Evolutionary conservation across 345 rosid genomes (phyloP).

Genomic region (Fremontodendron californicum): DNA sequence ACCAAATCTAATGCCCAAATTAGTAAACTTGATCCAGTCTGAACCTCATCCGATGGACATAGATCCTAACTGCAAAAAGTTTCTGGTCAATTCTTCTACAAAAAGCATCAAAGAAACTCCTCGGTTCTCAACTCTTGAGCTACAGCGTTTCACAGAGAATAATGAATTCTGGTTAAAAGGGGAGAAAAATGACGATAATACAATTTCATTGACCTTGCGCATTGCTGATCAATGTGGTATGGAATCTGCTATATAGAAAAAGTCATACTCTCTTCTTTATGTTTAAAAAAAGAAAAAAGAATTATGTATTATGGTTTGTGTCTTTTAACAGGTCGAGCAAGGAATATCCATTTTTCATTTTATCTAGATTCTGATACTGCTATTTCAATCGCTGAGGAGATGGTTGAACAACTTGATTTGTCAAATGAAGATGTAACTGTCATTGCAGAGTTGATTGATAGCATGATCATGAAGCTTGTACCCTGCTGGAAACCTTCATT

Average conservation of each 20-base stretch:
- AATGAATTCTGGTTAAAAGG: conserved; percentile 58
- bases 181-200: conserved; percentile 36
- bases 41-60: conserved; percentile 59
- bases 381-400: conserved; percentile 70
- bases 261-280: neutral
- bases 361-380: conserved; percentile 72
- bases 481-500: conserved; percentile 33
- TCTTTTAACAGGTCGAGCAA: conserved; percentile 34
- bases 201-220: conserved; percentile 54
- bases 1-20: conserved; percentile 28
- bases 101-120: conserved; percentile 38
- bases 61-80: conserved; percentile 39
- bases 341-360: conserved; percentile 66
- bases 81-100: conserved; percentile 34
- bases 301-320: neutral
- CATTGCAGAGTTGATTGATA: conserved; percentile 73
- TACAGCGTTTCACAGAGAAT: conserved; percentile 38
- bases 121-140: conserved; percentile 41
- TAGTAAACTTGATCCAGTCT: conserved; percentile 23
- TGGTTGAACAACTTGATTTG: conserved; percentile 80
- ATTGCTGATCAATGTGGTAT: conserved; percentile 54
- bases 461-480: conserved; percentile 47
- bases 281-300: neutral
- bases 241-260: conserved; percentile 12
- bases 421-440: conserved; percentile 50